Percentiles rank a stretch among this genome's conserved stretches.
Conservation (phyloP, 225 moss, liverwort and hornwort genomes). For the Pseudisothecium myosuroides region DNA sequence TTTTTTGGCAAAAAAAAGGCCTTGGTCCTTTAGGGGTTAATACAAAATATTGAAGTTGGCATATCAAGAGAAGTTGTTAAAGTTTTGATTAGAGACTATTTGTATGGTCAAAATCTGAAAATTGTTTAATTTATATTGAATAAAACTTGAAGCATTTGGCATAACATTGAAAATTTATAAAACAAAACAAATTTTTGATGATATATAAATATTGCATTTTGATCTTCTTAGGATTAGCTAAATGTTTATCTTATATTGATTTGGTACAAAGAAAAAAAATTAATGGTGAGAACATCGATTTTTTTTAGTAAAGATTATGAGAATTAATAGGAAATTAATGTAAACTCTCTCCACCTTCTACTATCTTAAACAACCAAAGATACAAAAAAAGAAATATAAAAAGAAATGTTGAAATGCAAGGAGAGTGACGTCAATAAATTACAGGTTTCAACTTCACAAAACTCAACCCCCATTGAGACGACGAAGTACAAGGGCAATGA, state of each 20-base stretch:
- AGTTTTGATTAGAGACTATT: background rate
- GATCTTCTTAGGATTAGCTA: background rate
- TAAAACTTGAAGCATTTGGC: background rate
- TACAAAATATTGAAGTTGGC: background rate
- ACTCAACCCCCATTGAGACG: no score
- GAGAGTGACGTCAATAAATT: no score
- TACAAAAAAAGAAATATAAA: no score
- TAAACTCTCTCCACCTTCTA: no score
- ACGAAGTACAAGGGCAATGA: no score
- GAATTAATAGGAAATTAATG: no score
- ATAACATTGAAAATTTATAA: background rate
- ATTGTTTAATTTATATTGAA: background rate
- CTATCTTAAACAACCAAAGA: no score
- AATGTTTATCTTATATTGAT: background rate
- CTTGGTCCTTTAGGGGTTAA: no score
- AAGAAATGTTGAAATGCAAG: no score
- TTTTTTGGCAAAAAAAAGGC: no score
- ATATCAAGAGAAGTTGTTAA: background rate
- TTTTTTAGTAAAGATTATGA: background rate
- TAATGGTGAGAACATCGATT: no score
- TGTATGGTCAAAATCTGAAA: background rate
- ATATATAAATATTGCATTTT: background rate
- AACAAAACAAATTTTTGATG: accelerated
- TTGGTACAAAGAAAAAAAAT: background rate
- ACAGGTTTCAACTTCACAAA: no score